Conservation (phyloP, 2,329 filamentous ascomycete species). For the Tolypocladium endophyticum region DNA sequence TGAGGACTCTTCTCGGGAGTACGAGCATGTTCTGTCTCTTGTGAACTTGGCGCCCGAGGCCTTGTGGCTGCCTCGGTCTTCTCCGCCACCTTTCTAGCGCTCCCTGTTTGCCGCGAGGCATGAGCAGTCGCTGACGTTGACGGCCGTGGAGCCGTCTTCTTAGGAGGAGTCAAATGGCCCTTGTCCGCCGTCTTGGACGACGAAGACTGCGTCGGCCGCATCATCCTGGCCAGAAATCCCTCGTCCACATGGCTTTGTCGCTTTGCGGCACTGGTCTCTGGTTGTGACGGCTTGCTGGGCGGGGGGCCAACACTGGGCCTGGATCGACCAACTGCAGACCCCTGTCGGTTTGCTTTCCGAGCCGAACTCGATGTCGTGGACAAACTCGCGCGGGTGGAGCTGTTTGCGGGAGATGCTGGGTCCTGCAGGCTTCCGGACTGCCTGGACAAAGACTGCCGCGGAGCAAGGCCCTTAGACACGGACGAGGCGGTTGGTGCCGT, state of each 20-base stretch:
- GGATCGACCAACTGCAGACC: constrained; percentile 30
- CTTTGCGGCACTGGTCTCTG: constrained; percentile 25
- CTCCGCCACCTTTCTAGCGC: background rate
- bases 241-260: constrained; percentile 52
- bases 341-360: constrained; percentile 31
- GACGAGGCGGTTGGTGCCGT: constrained; percentile 62
- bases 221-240: constrained; percentile 71
- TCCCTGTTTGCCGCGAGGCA: constrained; percentile 5
- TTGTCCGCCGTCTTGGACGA: constrained; percentile 60
- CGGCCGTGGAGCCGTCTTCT: constrained; percentile 20
- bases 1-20: background rate
- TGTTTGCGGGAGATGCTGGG: constrained; percentile 23
- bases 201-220: constrained; percentile 62
- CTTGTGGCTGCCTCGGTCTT: background rate
- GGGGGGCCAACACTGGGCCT: constrained; percentile 47
- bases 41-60: background rate
- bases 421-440: constrained; percentile 24
- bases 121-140: constrained; percentile 11
- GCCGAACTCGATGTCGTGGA: constrained; percentile 2
- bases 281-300: constrained; percentile 35
- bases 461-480: constrained; percentile 41
- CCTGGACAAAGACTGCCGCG: constrained; percentile 13
- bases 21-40: background rate
- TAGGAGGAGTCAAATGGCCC: constrained; percentile 36
- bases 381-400: constrained; percentile 15